Base-by-base conservation (phyloP, 1,139 yeast species). In the Suhomyces choctaworum region DNA sequence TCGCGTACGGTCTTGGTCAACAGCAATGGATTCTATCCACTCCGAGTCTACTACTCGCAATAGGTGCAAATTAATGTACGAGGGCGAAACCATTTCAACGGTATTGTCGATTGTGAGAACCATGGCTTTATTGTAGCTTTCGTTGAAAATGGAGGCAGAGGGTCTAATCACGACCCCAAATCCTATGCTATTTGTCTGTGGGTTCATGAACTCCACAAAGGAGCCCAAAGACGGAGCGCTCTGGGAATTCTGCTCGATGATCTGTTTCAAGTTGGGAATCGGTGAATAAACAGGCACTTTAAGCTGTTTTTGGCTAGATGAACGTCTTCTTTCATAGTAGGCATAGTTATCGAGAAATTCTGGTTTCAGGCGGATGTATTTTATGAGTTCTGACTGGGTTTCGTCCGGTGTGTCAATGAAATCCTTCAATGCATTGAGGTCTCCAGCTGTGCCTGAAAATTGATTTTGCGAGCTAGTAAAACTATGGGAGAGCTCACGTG, bases 91-190 rank as follows among this genome's bases (percentile, higher is more conserved):
- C 5, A 48, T 37, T 4, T 47, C 43, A 3, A 66, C 38, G 16
- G 54, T 58, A 40, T 68, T 68, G n/a, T 54, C 50, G 5, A 46
- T 31, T n/a, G 65, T 58, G 24, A 70, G 48, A 1, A 69, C 64
- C 13, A 54, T 28, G 21, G 63, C 26, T 33, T 63, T 63, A 45
- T 66, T 67, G 36, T 56, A 58, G 37, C 47, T 50, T 26, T 56
- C 63, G 42, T 67, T 62, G 42, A 70, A 70, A 19, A 50, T 53
- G 10, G 71, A 54, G 23, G 47, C 38, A 1, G 67, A 48, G 17
- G 48, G 58, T 29, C 56, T 44, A 2, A 70, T 20, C 2, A 70
- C 73, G 1, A 67, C 41, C 0, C 75, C 76, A 24, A 64, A 40
- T 2, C 27, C 32, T 7, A 27, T n/a, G 4, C 42, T 26, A 3